phyloP scores from a whole-genome alignment of 208 protist species.

The Trypanosoma rangeli region DNA sequence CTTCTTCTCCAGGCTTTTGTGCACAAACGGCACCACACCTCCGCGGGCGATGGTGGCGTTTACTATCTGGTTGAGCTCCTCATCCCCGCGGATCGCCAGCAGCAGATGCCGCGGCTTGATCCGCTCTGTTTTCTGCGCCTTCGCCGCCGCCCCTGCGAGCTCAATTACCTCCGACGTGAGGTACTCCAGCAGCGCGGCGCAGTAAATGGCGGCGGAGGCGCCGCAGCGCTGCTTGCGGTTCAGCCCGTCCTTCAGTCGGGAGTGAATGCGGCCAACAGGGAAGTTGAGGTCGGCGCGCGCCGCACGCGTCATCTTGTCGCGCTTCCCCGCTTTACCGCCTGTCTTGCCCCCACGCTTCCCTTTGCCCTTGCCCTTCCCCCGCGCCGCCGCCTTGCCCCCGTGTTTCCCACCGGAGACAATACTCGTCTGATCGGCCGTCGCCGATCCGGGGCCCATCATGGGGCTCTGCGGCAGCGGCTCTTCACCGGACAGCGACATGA shows the following conservation, averaged over 20 bases:
- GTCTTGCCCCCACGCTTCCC: conserved; percentile 87
- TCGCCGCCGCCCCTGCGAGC: conserved; percentile 97
- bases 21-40: conserved; percentile 88
- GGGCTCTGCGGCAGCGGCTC: conserved; percentile 44
- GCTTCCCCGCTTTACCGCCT: conserved; percentile 83
- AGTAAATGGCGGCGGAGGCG: conserved; percentile 98
- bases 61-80: conserved; percentile 99
- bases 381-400: conserved; percentile 66
- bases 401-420: conserved; percentile 87
- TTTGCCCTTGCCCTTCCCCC: conserved; percentile 87
- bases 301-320: conserved; percentile 85
- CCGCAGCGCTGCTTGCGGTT: conserved; percentile 95
- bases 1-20: conserved; percentile 92
- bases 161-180: conserved; percentile 98
- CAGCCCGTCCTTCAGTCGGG: conserved; percentile 96
- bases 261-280: conserved; percentile 98
- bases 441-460: conserved; percentile 69
- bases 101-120: conserved; percentile 85
- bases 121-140: conserved; percentile 92
- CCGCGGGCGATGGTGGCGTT: conserved; percentile 91
- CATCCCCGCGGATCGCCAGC: conserved; percentile 98
- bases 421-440: conserved; percentile 83
- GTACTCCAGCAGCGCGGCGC: conserved; percentile 98
- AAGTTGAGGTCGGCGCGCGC: conserved; percentile 92
- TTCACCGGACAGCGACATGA: conserved; percentile 80